Evolutionary conservation across 2,329 filamentous ascomycete genomes (phyloP).

Genomic region (Xylaria sp.): DNA sequence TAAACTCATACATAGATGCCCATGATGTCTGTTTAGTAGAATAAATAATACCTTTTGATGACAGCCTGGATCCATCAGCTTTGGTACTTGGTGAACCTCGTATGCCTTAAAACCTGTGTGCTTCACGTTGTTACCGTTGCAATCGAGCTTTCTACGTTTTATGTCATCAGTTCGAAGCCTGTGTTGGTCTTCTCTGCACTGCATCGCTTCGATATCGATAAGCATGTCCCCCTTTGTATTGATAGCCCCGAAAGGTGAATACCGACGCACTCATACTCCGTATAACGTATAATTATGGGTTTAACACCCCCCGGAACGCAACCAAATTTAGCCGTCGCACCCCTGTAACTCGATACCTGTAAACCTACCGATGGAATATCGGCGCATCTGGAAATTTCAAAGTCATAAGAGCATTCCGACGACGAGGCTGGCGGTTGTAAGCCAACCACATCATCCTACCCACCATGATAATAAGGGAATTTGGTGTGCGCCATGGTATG

Average conservation of each 20-base stretch:
- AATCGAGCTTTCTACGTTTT: neutral
- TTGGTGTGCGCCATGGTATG: constrained; percentile 49
- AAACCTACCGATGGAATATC: constrained; percentile 15
- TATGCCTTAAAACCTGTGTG: too few relatives aligned
- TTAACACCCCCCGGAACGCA: constrained; percentile 6
- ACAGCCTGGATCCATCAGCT: neutral
- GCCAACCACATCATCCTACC: constrained; percentile 10
- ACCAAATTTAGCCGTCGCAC: constrained; percentile 22
- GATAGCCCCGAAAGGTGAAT: neutral
- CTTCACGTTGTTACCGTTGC: too few relatives aligned
- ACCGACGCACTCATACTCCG: neutral
- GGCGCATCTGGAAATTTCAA: constrained; percentile 38
- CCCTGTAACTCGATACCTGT: constrained; percentile 1
- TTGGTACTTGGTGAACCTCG: neutral
- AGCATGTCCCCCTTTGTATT: neutral
- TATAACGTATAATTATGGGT: neutral
- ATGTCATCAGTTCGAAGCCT: neutral
- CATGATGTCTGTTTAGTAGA: constrained; percentile 32
- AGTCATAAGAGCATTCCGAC: constrained; percentile 27
- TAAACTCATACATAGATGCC: constrained; percentile 23
- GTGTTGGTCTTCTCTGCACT: too few relatives aligned
- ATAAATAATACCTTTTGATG: constrained; percentile 35
- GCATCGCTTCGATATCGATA: neutral
- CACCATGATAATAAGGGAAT: constrained; percentile 51
- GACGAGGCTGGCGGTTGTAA: constrained; percentile 14